phyloP scores from a whole-genome alignment of 2,329 filamentous ascomycete genomes.

The Fusarium nisikadoi region DNA sequence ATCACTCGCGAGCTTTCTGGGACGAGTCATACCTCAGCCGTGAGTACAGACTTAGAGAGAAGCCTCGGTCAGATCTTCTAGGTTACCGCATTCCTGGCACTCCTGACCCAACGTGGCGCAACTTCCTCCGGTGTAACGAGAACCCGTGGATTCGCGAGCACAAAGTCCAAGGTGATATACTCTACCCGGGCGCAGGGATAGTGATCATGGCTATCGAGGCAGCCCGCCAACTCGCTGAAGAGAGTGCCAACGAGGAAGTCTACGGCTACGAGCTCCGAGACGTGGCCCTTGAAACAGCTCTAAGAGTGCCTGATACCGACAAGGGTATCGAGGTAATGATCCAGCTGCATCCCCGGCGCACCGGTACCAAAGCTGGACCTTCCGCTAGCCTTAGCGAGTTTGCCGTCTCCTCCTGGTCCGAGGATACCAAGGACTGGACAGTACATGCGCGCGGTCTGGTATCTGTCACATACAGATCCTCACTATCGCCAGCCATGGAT shows the following conservation, averaged over 20 bases:
- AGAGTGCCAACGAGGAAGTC: background rate
- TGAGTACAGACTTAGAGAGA: slow-evolving; percentile 35
- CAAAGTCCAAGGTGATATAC: slow-evolving; percentile 49
- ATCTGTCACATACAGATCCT: background rate
- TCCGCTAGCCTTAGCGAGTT: background rate
- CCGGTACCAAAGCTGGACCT: background rate
- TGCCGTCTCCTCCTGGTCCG: background rate
- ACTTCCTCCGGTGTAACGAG: slow-evolving; percentile 42
- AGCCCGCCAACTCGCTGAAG: background rate
- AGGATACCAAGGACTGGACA: background rate
- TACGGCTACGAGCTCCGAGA: background rate
- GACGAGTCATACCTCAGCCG: slow-evolving; percentile 46
- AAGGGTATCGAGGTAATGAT: background rate
- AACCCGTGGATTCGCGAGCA: slow-evolving; percentile 59
- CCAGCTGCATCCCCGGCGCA: background rate
- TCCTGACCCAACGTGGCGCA: slow-evolving; percentile 55
- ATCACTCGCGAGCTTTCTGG: slow-evolving; percentile 50
- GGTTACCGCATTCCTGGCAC: slow-evolving; percentile 42
- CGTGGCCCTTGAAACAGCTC: background rate
- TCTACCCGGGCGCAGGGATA: slow-evolving; percentile 58
- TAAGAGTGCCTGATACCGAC: background rate
- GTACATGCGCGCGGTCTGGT: background rate
- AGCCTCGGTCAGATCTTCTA: slow-evolving; percentile 45
- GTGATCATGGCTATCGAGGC: slow-evolving; percentile 39
- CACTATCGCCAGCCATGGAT: background rate